Percentiles rank a stretch among this genome's conserved stretches.
phyloP scores from a whole-genome alignment of 495 filamentous ascomycete species.

The Aspergillus sclerotiicarbonarius region DNA sequence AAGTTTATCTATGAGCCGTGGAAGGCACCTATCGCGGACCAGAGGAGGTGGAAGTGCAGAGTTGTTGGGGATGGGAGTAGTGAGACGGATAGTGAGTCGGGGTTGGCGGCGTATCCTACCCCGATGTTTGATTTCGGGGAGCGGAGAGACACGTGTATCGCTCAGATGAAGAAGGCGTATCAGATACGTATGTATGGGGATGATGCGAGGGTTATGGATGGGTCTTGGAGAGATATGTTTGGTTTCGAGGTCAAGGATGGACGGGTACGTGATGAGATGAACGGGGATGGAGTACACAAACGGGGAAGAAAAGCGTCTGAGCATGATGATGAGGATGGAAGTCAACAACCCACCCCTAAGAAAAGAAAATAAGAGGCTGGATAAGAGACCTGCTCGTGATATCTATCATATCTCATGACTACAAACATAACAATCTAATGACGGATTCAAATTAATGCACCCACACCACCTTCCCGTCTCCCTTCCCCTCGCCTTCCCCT shows the following conservation, averaged over 20 bases:
- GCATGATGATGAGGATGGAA: background rate
- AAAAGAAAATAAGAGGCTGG: no score
- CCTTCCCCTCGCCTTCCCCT: background rate
- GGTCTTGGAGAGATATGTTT: slow-evolving; percentile 60
- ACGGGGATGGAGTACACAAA: background rate
- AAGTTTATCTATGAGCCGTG: slow-evolving; percentile 76
- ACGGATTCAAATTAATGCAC: background rate
- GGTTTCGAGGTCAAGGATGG: slow-evolving; percentile 5
- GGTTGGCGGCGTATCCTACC: slow-evolving; percentile 55
- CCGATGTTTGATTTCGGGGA: slow-evolving; percentile 71
- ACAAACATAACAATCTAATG: background rate
- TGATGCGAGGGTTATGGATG: slow-evolving; percentile 55
- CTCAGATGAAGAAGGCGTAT: slow-evolving; percentile 65
- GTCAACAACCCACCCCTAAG: background rate
- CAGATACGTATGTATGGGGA: slow-evolving; percentile 58
- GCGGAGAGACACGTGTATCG: slow-evolving; percentile 56
- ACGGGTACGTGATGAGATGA: background rate
- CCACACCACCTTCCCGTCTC: background rate
- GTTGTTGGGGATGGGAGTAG: slow-evolving; percentile 51
- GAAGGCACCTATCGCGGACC: slow-evolving; percentile 60
- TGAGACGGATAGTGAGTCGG: slow-evolving; percentile 28
- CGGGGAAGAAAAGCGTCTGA: background rate
- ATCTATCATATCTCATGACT: no score
- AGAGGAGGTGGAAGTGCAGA: slow-evolving; percentile 56
- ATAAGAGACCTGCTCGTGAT: no score